These are phyloP conservation scores for Saturnispora sanitii DNA, from an alignment of 805 yeast genomes.

Conservation along the genomic window DNA sequence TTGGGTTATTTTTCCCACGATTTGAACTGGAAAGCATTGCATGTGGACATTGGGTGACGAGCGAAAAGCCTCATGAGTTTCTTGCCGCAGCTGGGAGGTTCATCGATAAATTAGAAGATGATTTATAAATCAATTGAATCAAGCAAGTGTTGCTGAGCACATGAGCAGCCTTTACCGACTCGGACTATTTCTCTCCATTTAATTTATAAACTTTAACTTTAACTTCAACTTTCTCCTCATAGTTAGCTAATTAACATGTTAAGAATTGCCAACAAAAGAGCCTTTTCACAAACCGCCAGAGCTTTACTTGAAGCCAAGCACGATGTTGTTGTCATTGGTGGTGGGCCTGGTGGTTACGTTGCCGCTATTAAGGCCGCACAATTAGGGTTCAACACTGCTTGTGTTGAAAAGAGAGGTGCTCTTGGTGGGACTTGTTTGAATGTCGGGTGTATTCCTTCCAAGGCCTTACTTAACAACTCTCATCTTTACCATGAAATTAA, in stretches of 20 bases:
- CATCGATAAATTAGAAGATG: conserved; percentile 8
- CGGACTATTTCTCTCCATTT: not conserved
- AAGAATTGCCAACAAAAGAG: conserved; percentile 24
- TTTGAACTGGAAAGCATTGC: conserved; percentile 67
- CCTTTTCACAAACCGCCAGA: conserved; percentile 25
- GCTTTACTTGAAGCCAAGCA: conserved; percentile 33
- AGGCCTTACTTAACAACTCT: conserved; percentile 89
- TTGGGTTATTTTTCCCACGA: conserved; percentile 69
- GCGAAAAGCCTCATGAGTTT: conserved; percentile 77
- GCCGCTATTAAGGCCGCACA: conserved; percentile 99
- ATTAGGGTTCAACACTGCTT: conserved; percentile 87
- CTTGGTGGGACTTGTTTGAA: conserved; percentile 98
- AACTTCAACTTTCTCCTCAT: not conserved
- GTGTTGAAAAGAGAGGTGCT: conserved; percentile 92
- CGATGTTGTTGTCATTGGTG: conserved; percentile 93
- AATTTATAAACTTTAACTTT: not conserved
- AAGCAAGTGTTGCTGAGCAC: not conserved
- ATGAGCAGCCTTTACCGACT: conserved; percentile 5
- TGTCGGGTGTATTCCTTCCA: conserved; percentile 98
- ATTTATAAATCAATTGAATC: no score
- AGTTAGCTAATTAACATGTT: conserved; percentile 19
- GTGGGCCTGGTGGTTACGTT: conserved; percentile 99
- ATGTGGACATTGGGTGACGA: conserved; percentile 89
- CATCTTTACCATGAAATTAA: conserved; percentile 83
- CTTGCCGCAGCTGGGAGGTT: conserved; percentile 52